Conservation (phyloP, 2,329 filamentous ascomycete genomes). For the Clonostachys byssicola region DNA sequence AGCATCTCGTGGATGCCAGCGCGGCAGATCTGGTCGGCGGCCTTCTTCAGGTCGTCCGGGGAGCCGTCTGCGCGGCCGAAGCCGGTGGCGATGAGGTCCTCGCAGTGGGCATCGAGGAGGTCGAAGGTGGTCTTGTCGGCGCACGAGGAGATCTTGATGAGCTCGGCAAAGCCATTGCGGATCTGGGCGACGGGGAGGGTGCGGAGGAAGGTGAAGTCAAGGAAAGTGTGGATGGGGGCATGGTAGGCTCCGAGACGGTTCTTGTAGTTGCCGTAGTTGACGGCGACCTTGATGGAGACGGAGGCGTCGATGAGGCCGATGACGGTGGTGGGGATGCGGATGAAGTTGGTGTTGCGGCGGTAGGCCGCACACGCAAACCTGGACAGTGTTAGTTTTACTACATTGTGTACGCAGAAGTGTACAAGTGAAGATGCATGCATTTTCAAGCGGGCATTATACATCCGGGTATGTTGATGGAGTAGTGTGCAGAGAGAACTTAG, state of each 20-base stretch:
- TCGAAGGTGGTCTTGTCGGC: conserved; percentile 63
- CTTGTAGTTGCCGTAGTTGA: conserved; percentile 75
- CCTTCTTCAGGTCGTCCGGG: conserved; percentile 48
- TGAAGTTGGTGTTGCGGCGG: conserved; percentile 69
- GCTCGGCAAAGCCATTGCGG: conserved; percentile 68
- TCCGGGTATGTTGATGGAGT: background rate
- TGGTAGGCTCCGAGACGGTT: conserved; percentile 72
- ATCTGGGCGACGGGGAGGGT: conserved; percentile 65
- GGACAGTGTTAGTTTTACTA: conserved; percentile 3
- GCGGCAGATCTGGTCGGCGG: conserved; percentile 64
- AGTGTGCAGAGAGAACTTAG: conserved; percentile 7
- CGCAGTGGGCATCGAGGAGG: conserved; percentile 64
- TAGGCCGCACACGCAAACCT: conserved; percentile 70
- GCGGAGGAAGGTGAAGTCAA: conserved; percentile 69
- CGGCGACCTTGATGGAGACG: conserved; percentile 74
- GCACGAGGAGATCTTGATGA: conserved; percentile 74
- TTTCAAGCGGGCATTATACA: too few relatives aligned
- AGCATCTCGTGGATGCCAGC: conserved; percentile 70
- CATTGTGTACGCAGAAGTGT: too few relatives aligned
- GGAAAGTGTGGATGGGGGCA: conserved; percentile 67
- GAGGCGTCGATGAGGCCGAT: conserved; percentile 74
- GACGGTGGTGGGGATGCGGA: conserved; percentile 69
- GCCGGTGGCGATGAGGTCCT: conserved; percentile 59
- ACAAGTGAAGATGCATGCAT: too few relatives aligned
- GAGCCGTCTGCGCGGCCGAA: conserved; percentile 60